Base-by-base conservation (phyloP, 768 basidiomycete genomes). In the Rhodotorula kratochvilovae region DNA sequence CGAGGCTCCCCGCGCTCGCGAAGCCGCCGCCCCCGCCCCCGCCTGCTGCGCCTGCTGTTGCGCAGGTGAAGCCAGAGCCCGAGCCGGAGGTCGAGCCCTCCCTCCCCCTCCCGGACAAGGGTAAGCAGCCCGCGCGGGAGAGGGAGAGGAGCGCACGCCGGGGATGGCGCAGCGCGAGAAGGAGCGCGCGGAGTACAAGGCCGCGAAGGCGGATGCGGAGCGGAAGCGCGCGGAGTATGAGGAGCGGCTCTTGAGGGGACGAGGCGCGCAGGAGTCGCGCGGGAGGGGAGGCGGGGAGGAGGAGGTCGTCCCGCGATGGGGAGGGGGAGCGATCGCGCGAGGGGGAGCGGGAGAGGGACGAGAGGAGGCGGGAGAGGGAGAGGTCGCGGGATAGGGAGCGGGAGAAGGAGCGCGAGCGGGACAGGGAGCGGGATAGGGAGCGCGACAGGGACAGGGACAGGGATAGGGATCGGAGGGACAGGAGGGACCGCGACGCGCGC, bases 81-180 rank as follows among this genome's bases (percentile, higher is more conserved):
- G 42, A 42, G 42, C 10, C 10, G 42, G 42, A 42, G 42, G 42
- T 8, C 10, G 42, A 42, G 43, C 43, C 15, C n/a, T n/a, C n/a
- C n/a, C n/a, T n/a, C n/a, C n/a, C n/a, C n/a, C n/a, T n/a, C n/a
- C 23, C 48, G 48, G 23, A 13, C 25, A 13, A 39, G 39, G 39
- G 39, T 13, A 39, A 39, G 39, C 39, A n/a, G 39, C 25, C 19
- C 25, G 25, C 27, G 33, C 29, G 25, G 16, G 61, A 29, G 36
- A 1, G 29, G 5, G 61, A 63, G 1, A 21, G 27, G 50, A 33
- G 17, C 25, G 35, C 25, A 36, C 54, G 54, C 54, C 54, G 7
- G 54, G 42, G 2, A 64, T n/a, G 16, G 17, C 27, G 31, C 43
- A 61, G 60, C 60, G 60, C 45, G 60, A 64, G 54, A 39, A 29